Conservation (phyloP, 2,329 filamentous ascomycete species). For the Exophiala aquamarina region DNA sequence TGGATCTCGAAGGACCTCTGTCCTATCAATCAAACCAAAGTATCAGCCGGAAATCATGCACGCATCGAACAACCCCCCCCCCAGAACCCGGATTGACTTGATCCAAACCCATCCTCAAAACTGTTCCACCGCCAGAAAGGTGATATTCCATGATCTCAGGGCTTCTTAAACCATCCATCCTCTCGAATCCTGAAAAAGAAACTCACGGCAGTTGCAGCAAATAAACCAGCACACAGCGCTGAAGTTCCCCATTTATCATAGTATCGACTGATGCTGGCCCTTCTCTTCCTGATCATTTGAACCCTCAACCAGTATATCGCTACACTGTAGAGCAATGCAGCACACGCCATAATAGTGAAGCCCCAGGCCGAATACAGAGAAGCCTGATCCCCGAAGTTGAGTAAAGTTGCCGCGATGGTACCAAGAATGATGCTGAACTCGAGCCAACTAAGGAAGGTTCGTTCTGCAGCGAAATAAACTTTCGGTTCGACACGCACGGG, state of each 20-base stretch:
- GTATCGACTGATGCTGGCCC: constrained; percentile 72
- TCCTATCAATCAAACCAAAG: too few relatives aligned
- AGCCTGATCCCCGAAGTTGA: constrained; percentile 71
- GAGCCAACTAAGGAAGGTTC: constrained; percentile 95
- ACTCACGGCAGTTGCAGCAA: constrained; percentile 73
- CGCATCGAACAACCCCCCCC: too few relatives aligned
- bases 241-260: constrained; percentile 88
- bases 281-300: constrained; percentile 75
- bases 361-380: constrained; percentile 70
- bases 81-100: too few relatives aligned
- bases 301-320: constrained; percentile 86
- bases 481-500: constrained; percentile 95
- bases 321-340: constrained; percentile 79
- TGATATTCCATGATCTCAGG: background rate
- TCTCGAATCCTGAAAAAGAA: constrained; percentile 75
- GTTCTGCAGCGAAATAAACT: constrained; percentile 93
- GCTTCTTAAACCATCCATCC: constrained; percentile 36
- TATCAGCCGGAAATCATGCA: too few relatives aligned
- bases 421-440: constrained; percentile 96
- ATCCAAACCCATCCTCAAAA: background rate
- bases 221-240: constrained; percentile 69
- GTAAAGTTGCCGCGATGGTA: constrained; percentile 77
- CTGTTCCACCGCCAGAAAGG: too few relatives aligned
- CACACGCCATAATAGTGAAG: constrained; percentile 79
- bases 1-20: too few relatives aligned